Base-by-base conservation (phyloP, 2,329 filamentous ascomycete species). In the Ceratocystis huliohia region DNA sequence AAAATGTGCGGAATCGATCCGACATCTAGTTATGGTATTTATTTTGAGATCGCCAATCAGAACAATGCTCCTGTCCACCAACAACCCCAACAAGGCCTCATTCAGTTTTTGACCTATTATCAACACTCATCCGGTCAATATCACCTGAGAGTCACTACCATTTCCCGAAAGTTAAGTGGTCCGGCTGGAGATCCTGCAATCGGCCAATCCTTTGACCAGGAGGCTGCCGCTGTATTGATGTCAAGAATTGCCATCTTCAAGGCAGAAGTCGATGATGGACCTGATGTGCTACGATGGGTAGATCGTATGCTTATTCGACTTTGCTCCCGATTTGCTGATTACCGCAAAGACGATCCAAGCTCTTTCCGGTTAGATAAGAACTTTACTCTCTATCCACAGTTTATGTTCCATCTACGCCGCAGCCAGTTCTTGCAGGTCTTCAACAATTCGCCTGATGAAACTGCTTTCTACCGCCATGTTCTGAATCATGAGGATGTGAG, bases 1-100 rank as follows among this genome's bases (percentile, higher is more conserved):
- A 99, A 99, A 78, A 96, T 99, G 93, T 97, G 94, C 73, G 92
- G 91, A 71, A 96, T 99, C 71, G 92, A 97, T 72, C 94, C 94
- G 10, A 88, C 86, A 66, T 86, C 94, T 41, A 96, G 91, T 73
- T 97, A 97, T 72, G 94, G 91, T 69, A 84, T 99, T 69, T 99
- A 97, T 78, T 99, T 97, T 72, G 94, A 99, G 76, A 95, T 99
- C 74, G 93, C 94, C 61, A 91, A 89, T 72, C 94, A 97, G 77
- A 91, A 91, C 45, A 91, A 91, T 6, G 88, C 91, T 17, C 83
- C 88, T 62, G 86, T 89, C 69, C 89, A 95, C 75, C 89, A 93
- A 74, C 86, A 88, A 5, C 88, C 90, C 30, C 90, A 96, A 74
- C 91, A 94, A 76, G 94, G 90, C 67, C 91, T 97, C 83, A 93